phyloP scores from a whole-genome alignment of 2,329 filamentous ascomycete species.

The Sporothrix globosa region DNA sequence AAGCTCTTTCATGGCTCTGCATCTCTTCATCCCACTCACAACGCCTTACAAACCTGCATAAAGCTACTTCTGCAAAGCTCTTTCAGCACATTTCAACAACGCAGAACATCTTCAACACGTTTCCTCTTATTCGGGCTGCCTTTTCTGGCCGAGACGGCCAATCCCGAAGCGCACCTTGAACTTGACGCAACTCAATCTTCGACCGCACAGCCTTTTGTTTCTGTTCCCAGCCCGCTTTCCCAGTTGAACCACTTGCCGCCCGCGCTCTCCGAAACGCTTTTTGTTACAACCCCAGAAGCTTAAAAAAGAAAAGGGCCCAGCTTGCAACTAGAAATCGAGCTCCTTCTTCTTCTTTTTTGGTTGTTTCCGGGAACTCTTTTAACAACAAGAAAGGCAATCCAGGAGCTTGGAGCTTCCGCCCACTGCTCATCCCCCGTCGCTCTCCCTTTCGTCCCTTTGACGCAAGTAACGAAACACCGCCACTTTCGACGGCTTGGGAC shows the following conservation, averaged over 20 bases:
- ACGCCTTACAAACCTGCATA: constrained; percentile 22
- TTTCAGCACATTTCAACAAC: not conserved
- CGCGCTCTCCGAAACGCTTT: constrained; percentile 49
- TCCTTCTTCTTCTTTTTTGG: not conserved
- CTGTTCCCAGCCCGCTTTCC: constrained; percentile 27
- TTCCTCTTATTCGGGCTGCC: constrained; percentile 8
- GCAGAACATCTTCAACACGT: not conserved
- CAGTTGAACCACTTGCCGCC: constrained; percentile 35
- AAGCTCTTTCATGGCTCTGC: constrained; percentile 35
- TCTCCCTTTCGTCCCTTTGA: constrained; percentile 33
- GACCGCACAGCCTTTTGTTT: constrained; percentile 9
- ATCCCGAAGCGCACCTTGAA: constrained; percentile 5
- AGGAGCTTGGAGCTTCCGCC: constrained; percentile 45
- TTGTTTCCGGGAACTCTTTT: not conserved
- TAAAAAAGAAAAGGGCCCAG: constrained; percentile 8
- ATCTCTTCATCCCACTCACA: constrained; percentile 15
- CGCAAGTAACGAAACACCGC: constrained; percentile 34
- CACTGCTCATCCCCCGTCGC: constrained; percentile 33
- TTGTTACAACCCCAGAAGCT: constrained; percentile 47
- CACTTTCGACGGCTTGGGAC: constrained; percentile 7
- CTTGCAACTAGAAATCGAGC: not conserved
- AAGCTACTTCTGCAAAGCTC: constrained; percentile 1
- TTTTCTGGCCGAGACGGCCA: not conserved
- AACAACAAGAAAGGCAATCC: constrained; percentile 27
- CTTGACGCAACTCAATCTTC: constrained; percentile 12